Base-by-base conservation (phyloP, 805 yeast species). In the Candida yuanshanica region DNA sequence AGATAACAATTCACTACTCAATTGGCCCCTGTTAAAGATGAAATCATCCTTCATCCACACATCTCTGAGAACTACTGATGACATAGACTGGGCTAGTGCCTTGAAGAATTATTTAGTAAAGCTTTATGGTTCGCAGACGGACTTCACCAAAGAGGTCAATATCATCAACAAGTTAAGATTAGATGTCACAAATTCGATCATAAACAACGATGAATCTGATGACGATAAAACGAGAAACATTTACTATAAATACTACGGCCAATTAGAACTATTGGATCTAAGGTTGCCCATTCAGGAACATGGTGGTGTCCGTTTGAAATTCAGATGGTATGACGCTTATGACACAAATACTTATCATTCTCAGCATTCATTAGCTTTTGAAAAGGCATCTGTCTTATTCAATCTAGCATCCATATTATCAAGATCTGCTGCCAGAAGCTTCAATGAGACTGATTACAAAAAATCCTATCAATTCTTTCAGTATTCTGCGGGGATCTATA, bases 291-390 rank as follows among this genome's bases (percentile, higher is more conserved):
- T 80, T 43, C 70, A 69, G 39, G 65, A 72, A n/a, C 61, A 66
- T 4, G 75, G 70, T n/a, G 74, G 70, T 10, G 71, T 81, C 44
- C 69, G 71, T 43, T 57, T 83, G 10, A 71, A 74, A 41, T 91
- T 90, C 59, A 70, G 77, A 0, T 91, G 98, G 98, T 64, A 65
- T 49, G 95, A 90, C 56, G 82, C 93, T 5, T 85, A 80, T 54
- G 65, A 69, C 38, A 64, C 65, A 7, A 49, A 66, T 1, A 62
- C 68, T 1, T 63, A 70, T 12, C 73, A 73, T 45, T 68, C 83
- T n/a, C 96, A 90, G 57, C 75, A 75, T 52, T 82, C 96, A 0
- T 54, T 86, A 34, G 88, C 96, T 0, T 89, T 86, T 56, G 99
- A 91, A 55, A 91, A 91, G 63, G 96, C 96, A 0, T 76, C 84